Percentiles rank a stretch among this genome's conserved stretches.
phyloP scores from a whole-genome alignment of 371 early-diverging fungal genomes.

The Rhizopus sp. region DNA sequence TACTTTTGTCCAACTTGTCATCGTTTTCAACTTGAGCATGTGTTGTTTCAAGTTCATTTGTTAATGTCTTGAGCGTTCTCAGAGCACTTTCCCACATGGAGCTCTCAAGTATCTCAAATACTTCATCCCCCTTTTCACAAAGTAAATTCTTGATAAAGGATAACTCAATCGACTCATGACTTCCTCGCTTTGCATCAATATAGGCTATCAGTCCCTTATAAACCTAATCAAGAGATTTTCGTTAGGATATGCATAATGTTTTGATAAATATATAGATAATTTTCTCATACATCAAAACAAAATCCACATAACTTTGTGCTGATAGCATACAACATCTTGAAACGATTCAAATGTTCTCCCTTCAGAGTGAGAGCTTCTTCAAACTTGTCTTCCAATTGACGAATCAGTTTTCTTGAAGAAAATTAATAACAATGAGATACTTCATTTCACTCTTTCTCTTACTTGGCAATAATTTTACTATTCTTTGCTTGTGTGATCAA shows the following conservation, averaged over 20 bases:
- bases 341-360: conserved; percentile 52
- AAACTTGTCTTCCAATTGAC: conserved; percentile 65
- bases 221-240: conserved; percentile 10
- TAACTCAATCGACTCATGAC: conserved; percentile 47
- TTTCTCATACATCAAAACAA: conserved; percentile 41
- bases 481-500: conserved; percentile 63
- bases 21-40: conserved; percentile 47
- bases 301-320: conserved; percentile 55
- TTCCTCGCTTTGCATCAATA: conserved; percentile 43
- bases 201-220: conserved; percentile 35
- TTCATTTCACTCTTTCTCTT: conserved; percentile 9
- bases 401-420: conserved; percentile 62
- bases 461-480: conserved; percentile 64
- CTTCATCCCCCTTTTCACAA: conserved; percentile 51
- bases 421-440: neutral
- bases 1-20: conserved; percentile 53
- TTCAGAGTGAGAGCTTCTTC: conserved; percentile 57
- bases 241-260: neutral
- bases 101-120: conserved; percentile 58
- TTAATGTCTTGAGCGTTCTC: conserved; percentile 51
- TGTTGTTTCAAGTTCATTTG: conserved; percentile 45
- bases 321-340: conserved; percentile 50
- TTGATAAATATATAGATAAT: neutral
- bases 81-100: conserved; percentile 66
- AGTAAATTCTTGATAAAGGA: conserved; percentile 54